Base-by-base conservation (phyloP, 345 rosid genomes). In the Eucalyptus pumila region DNA sequence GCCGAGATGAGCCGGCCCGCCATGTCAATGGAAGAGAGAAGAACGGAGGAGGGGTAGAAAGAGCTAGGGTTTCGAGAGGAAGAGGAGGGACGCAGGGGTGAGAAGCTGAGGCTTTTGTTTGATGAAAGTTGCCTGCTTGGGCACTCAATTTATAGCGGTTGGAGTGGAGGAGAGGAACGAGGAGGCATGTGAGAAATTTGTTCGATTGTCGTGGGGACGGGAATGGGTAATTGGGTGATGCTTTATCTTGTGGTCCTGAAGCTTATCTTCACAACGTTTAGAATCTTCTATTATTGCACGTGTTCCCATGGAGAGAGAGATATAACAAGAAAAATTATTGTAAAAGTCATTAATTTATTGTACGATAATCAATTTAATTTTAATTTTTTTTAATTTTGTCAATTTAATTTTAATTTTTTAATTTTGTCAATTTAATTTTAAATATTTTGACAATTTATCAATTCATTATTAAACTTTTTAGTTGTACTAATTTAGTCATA, bases 271-370 rank as follows among this genome's bases (percentile, higher is more conserved):
- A 19, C 3, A 37, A 5, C 81, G 40, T 72, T 19, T 19, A 10
- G 14, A 72, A 9, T 37, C 45, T 37, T 37, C 23, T 17, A 17
- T 37, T 19, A 37, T 72, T 9, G 24, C 45, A 72, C 26, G 26
- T 19, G 26, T 6, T 5, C 21, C 37, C 0, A 34, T 9, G 14
- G 14, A 34, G 44, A 9, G 44, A 34, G 45, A 69, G 10, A 7
- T 5, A 34, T 21, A 34, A 2, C 19, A 52, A 9, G 4, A 0
- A 54, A 21, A 54, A 7, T 54, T 8, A 54, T 4, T 0, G 1
- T 9, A 21, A 52, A 8, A 54, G 60, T 8, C 5, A 21, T 54
- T 8, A 21, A 21, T 54, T 54, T 54, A 54, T 54, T 54, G 0
- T 54, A 21, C 0, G 4, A 4, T 23, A 21, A 9, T 4, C 11